phyloP scores from a whole-genome alignment of 805 yeast species.

The Nakazawaea pomicola region DNA sequence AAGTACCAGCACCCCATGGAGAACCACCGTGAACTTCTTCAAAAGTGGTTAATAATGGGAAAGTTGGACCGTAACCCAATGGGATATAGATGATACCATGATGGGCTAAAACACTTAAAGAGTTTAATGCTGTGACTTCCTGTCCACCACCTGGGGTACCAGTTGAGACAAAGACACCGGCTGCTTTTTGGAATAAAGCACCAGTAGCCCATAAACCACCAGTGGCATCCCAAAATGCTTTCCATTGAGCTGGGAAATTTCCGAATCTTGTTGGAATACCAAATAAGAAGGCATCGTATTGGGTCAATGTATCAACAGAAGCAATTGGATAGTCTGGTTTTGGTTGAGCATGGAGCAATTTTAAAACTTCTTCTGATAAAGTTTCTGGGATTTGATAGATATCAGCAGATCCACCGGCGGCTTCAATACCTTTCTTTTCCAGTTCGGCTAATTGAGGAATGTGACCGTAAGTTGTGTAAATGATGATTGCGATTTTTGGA shows the following conservation, averaged over 20 bases:
- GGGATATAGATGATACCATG: conserved; percentile 82
- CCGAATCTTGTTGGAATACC: conserved; percentile 90
- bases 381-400: conserved; percentile 78
- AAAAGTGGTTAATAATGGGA: conserved; percentile 48
- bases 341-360: conserved; percentile 56
- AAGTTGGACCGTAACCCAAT: conserved; percentile 60
- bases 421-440: conserved; percentile 60
- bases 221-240: conserved; percentile 70
- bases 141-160: conserved; percentile 83
- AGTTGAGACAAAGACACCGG: conserved; percentile 67
- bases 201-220: conserved; percentile 80
- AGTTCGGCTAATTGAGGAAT: conserved; percentile 62
- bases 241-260: conserved; percentile 72
- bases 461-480: conserved; percentile 80
- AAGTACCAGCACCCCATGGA: conserved; percentile 84
- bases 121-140: conserved; percentile 63
- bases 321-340: conserved; percentile 64
- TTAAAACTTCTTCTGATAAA: conserved; percentile 52
- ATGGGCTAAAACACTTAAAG: conserved; percentile 63
- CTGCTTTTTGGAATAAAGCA: conserved; percentile 67
- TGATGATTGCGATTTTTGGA: conserved; percentile 33
- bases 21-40: conserved; percentile 75
- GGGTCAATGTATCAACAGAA: conserved; percentile 47
- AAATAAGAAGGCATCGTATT: conserved; percentile 76
- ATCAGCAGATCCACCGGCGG: conserved; percentile 65